phyloP scores from a whole-genome alignment of 768 basidiomycete genomes.

The Mycena polygramma region DNA sequence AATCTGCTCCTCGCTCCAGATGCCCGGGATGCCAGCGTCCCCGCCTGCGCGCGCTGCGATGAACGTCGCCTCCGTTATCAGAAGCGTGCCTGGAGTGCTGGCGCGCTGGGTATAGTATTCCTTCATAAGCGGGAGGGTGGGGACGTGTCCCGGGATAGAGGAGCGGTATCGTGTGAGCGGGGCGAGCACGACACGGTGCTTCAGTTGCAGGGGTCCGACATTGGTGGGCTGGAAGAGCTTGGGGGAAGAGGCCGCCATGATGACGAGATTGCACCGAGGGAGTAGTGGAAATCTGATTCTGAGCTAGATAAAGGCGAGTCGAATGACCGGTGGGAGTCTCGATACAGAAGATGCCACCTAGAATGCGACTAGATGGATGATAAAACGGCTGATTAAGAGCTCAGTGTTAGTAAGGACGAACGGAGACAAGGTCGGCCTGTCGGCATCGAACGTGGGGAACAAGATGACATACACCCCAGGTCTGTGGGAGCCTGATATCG shows the following conservation, averaged over 20 bases:
- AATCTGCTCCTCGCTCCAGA: conserved; percentile 49
- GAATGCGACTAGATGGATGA: too few relatives aligned
- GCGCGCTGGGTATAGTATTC: conserved; percentile 51
- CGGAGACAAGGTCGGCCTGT: too few relatives aligned
- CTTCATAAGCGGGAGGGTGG: conserved; percentile 41
- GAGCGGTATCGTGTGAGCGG: conserved; percentile 50
- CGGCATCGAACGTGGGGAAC: too few relatives aligned
- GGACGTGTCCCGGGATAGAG: conserved; percentile 42
- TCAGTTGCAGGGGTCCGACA: conserved; percentile 14
- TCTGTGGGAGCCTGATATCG: too few relatives aligned
- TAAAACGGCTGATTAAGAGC: too few relatives aligned
- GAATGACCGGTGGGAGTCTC: too few relatives aligned
- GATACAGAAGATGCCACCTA: too few relatives aligned
- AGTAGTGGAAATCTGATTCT: too few relatives aligned
- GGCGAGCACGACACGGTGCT: conserved; percentile 52
- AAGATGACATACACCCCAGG: too few relatives aligned
- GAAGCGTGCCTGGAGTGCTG: conserved; percentile 50
- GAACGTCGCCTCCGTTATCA: conserved; percentile 59
- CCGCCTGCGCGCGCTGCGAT: conserved; percentile 46
- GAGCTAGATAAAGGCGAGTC: too few relatives aligned
- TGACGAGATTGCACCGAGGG: too few relatives aligned
- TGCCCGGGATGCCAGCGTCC: conserved; percentile 50
- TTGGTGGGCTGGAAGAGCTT: conserved; percentile 30
- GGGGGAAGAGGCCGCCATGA: conserved; percentile 1
- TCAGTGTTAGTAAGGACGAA: too few relatives aligned